Base-by-base conservation (phyloP, 805 yeast species). In the Starmerella sp. region DNA sequence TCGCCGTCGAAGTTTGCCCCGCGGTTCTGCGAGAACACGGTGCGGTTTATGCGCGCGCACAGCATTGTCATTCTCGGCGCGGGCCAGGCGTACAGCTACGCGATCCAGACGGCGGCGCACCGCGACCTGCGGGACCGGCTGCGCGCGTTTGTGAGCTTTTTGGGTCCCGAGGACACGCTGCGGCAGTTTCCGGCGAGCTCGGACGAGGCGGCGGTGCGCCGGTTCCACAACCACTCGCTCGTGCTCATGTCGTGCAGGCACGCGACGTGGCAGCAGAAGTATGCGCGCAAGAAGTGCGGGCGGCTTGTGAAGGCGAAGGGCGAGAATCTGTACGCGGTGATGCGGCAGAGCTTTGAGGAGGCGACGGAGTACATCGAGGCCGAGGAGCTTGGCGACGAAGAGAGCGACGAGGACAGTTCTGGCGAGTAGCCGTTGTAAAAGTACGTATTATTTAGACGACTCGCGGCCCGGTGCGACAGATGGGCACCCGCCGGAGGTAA, bases 21-120 rank as follows among this genome's bases (percentile, higher is more conserved):
- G 10, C 85, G 85, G 66, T 64, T 93, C 15, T 93, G 97, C 96
- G 97, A 91, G 67, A 86, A 89, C 66, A 88, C 86, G 65, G 71
- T 93, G 52, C 81, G 84, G 57, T 86, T 83, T 66, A 86, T 89
- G 62, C 77, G 78, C 52, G 79, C 86, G 45, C 73, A 79, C 46
- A 86, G 85, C 60, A 67, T 93, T 35, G 82, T 86, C 0, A 81
- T 91, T 66, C 77, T 90, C 39, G 97, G 97, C 7, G 78, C 84
- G 60, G 98, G 98, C 41, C 95, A 88, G 55, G 82, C 96, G 0
- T 85, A 86, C 64, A 83, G 86, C 45, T 87, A 96, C 2, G 77
- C 90, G 47, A 90, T 91, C 1, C 93, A 90, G 69, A 72, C 91
- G 29, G 78, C 85, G 54, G 96, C 96, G 5, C 95, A 91, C 66